phyloP scores from a whole-genome alignment of 805 yeast species.

The Kregervanrija pseudodelftensis region DNA sequence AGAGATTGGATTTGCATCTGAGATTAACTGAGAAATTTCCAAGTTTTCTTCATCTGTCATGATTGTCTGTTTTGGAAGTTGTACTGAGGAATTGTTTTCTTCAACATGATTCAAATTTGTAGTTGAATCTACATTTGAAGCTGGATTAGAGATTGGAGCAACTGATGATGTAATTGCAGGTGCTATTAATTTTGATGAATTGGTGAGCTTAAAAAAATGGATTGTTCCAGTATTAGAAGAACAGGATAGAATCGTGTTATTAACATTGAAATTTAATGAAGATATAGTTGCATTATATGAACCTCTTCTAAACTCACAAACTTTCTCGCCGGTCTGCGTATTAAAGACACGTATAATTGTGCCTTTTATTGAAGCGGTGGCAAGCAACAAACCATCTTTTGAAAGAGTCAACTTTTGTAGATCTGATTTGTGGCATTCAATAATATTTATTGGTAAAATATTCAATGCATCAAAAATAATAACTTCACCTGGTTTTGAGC shows the following conservation, averaged over 20 bases:
- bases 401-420: slow-evolving; percentile 64
- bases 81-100: not conserved
- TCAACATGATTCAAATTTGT: not conserved
- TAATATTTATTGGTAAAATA: slow-evolving; percentile 68
- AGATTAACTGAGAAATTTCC: slow-evolving; percentile 25
- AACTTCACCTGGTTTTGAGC: slow-evolving; percentile 48
- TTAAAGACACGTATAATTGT: slow-evolving; percentile 81
- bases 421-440: slow-evolving; percentile 81
- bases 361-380: slow-evolving; percentile 87
- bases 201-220: slow-evolving; percentile 55
- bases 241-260: slow-evolving; percentile 68
- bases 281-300: slow-evolving; percentile 77
- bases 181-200: too few relatives aligned
- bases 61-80: slow-evolving; percentile 15
- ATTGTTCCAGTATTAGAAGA: slow-evolving; percentile 87
- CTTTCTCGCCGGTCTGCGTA: slow-evolving; percentile 52
- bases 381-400: slow-evolving; percentile 69
- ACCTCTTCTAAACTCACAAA: slow-evolving; percentile 77
- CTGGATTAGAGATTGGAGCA: not conserved
- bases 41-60: slow-evolving; percentile 22
- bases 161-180: too few relatives aligned
- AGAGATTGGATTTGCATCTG: not conserved
- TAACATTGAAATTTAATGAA: slow-evolving; percentile 67
- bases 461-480: slow-evolving; percentile 72
- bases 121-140: not conserved